These are phyloP conservation scores for Phlegmacium glaucopus DNA, from an alignment of 768 basidiomycete species.

Conservation along the genomic window DNA sequence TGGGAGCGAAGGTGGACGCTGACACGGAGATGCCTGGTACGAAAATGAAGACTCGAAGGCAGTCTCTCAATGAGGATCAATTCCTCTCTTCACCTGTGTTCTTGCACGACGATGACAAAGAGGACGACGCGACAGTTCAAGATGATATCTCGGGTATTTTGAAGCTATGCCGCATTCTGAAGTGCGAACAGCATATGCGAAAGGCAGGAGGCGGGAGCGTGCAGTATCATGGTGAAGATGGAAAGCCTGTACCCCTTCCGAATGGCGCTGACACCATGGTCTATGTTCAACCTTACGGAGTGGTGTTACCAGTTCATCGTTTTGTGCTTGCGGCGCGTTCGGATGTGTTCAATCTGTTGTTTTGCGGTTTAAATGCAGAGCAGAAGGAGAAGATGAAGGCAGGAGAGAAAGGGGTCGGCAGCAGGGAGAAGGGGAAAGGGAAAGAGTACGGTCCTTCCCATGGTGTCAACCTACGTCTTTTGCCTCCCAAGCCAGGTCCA, in stretches of 20 bases:
- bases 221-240: slow-evolving; percentile 9
- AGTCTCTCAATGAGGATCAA: too few species aligned
- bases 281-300: slow-evolving; percentile 33
- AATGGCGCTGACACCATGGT: slow-evolving; percentile 67
- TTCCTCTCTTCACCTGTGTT: background rate
- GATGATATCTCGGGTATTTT: slow-evolving; percentile 32
- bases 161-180: slow-evolving; percentile 31
- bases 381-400: slow-evolving; percentile 11
- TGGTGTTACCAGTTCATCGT: slow-evolving; percentile 59
- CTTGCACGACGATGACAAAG: slow-evolving; percentile 27
- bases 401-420: too few species aligned
- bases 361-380: slow-evolving; percentile 33
- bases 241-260: slow-evolving; percentile 15
- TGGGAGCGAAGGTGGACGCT: background rate
- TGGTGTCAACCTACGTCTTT: slow-evolving; percentile 26
- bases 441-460: too few species aligned
- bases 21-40: background rate
- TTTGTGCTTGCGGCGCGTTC: slow-evolving; percentile 65
- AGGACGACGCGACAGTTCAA: slow-evolving; percentile 34
- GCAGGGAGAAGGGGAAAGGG: too few species aligned
- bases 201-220: slow-evolving; percentile 13
- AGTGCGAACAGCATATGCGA: slow-evolving; percentile 22
- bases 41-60: too few species aligned
- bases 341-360: slow-evolving; percentile 36
- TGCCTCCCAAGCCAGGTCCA: slow-evolving; percentile 19